Conservation (phyloP, 116 monocot genomes). For the Thalassia testudinum region DNA sequence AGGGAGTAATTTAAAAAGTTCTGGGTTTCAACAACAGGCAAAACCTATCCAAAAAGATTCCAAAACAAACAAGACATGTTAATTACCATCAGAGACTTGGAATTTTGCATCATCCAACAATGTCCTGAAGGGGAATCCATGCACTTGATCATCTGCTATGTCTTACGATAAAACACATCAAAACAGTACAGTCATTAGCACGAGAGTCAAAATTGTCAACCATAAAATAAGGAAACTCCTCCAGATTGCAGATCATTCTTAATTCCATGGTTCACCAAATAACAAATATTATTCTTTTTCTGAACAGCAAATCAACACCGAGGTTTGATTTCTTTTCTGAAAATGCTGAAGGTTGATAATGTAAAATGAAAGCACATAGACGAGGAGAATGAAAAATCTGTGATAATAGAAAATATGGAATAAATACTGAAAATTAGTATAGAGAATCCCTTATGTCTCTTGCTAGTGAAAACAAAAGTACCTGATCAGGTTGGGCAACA, state of each 20-base stretch:
- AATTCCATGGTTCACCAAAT: background rate
- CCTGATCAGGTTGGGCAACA: conserved; percentile 98
- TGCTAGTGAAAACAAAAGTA: conserved; percentile 3
- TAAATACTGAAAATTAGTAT: background rate
- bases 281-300: too few species aligned
- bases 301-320: too few species aligned
- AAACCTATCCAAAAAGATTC: too few species aligned
- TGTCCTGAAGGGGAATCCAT: conserved; percentile 72
- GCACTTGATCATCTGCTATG: conserved; percentile 25
- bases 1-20: too few species aligned
- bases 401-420: background rate
- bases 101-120: conserved; percentile 44
- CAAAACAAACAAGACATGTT: too few species aligned
- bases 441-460: background rate
- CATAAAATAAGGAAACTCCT: background rate
- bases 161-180: background rate
- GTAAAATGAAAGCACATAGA: too few species aligned
- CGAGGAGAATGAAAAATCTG: too few species aligned
- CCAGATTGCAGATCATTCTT: background rate
- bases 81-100: conserved; percentile 53
- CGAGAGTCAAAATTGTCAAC: background rate
- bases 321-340: too few species aligned
- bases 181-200: background rate
- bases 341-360: too few species aligned
- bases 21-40: too few species aligned